Percentiles rank a stretch among this genome's conserved stretches.
Evolutionary conservation across 169 alveolate species (phyloP).

Genomic region (Perkinsus olseni): DNA sequence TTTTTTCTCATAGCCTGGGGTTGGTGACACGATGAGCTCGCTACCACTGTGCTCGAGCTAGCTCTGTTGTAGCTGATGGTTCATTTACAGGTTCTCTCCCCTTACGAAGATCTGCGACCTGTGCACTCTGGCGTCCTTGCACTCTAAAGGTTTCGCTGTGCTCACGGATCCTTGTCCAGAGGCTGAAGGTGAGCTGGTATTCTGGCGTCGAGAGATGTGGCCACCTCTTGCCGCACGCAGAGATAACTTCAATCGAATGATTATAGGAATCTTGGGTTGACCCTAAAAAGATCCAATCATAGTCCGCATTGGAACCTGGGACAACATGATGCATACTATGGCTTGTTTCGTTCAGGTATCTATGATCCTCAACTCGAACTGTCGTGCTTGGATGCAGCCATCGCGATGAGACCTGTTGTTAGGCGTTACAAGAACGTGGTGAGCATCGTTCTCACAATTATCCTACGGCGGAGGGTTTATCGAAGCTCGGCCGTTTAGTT

Average conservation of each 20-base stretch:
- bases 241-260: no score
- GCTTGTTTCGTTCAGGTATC: slow-evolving; percentile 20
- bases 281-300: no score
- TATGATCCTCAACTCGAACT: slow-evolving; percentile 87
- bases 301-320: no score
- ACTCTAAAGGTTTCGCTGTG: slow-evolving; percentile 83
- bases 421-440: slow-evolving; percentile 31
- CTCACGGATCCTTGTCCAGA: slow-evolving; percentile 94
- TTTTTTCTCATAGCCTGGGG: no score
- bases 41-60: no score
- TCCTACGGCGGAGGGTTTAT: no score
- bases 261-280: no score
- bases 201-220: no score
- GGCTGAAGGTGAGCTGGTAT: slow-evolving; percentile 48
- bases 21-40: not conserved
- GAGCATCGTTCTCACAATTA: not conserved
- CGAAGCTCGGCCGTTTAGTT: no score
- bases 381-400: slow-evolving; percentile 90
- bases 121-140: slow-evolving; percentile 67
- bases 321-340: not conserved
- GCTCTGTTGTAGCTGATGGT: no score
- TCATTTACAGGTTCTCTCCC: slow-evolving; percentile 45
- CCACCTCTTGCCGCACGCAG: no score
- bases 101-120: slow-evolving; percentile 76
- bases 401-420: slow-evolving; percentile 89